A percentile compares a stretch with the other conserved stretches of the same genome.
Conservation (phyloP, 257 asterid species). For the Solanum sejunctum region DNA sequence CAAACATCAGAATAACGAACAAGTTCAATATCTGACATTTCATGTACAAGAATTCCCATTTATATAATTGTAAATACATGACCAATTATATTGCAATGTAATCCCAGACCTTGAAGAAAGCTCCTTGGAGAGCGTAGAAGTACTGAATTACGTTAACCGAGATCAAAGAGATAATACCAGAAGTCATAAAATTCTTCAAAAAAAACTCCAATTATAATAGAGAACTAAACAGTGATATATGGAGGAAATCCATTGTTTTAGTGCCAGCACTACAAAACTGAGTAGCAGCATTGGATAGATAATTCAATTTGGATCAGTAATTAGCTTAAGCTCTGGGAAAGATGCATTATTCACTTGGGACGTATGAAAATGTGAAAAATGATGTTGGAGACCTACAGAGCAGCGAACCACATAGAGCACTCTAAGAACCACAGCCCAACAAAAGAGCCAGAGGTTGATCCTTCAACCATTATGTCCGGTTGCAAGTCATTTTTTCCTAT, state of each 20-base stretch:
- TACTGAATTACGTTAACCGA: neutral
- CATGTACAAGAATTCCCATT: neutral
- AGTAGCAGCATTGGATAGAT: neutral
- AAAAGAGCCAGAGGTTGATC: neutral
- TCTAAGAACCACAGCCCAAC: neutral
- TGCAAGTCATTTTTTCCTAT: neutral
- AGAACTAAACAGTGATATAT: neutral
- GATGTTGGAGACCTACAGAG: neutral
- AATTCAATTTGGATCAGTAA: neutral
- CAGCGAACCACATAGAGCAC: neutral
- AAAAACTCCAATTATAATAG: neutral
- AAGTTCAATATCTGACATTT: neutral
- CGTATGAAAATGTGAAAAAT: neutral
- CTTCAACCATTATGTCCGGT: neutral
- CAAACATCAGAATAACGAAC: neutral
- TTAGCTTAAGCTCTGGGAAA: neutral
- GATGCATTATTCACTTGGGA: neutral
- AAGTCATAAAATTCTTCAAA: neutral
- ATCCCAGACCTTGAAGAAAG: neutral
- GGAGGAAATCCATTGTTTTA: neutral
- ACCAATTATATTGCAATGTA: neutral
- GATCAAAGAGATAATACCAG: neutral
- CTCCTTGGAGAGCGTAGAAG: neutral
- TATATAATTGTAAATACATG: neutral
- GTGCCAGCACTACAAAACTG: neutral